Evolutionary conservation across 345 rosid genomes (phyloP).

Genomic region (Syzygium aqueum): DNA sequence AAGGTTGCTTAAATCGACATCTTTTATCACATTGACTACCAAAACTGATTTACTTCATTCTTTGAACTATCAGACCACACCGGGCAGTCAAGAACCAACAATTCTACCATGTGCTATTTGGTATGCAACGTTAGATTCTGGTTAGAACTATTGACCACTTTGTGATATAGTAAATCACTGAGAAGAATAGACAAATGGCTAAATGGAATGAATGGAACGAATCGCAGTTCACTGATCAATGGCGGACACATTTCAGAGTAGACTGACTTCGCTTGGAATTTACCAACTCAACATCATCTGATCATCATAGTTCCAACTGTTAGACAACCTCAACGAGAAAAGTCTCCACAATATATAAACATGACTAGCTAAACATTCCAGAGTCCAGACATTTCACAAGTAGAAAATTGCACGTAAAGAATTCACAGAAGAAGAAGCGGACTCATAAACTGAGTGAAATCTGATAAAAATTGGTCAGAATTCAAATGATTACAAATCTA

Average conservation of each 20-base stretch:
- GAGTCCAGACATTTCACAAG: background rate
- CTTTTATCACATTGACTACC: background rate
- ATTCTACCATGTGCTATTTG: background rate
- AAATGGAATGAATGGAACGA: background rate
- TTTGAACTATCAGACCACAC: background rate
- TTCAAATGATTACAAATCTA: background rate
- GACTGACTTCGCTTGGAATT: background rate
- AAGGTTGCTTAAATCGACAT: background rate
- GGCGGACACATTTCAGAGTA: background rate
- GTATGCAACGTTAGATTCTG: background rate
- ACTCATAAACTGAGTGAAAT: background rate
- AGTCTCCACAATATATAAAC: background rate
- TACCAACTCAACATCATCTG: background rate
- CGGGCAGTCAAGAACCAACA: background rate
- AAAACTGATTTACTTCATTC: background rate
- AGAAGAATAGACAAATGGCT: background rate
- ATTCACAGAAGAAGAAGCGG: background rate
- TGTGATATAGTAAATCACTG: background rate
- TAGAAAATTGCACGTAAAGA: background rate
- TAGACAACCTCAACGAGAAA: background rate
- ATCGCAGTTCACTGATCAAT: background rate
- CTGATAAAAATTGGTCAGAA: background rate
- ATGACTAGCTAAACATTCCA: background rate
- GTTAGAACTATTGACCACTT: background rate
- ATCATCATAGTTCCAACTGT: background rate